Conservation (phyloP, 2,329 filamentous ascomycete genomes). For the Penicillium brasilianum region DNA sequence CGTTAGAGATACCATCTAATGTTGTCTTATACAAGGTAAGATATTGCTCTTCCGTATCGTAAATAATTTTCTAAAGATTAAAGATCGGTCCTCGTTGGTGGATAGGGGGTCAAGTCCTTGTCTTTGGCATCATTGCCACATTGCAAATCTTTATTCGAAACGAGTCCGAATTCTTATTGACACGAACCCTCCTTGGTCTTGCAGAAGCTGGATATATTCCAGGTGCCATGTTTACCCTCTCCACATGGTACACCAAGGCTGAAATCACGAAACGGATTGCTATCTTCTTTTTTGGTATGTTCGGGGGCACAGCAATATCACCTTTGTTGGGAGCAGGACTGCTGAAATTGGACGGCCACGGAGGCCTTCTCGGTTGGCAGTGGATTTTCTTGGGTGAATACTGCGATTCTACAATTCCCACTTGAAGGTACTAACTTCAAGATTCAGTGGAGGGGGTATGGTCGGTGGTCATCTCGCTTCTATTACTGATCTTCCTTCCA, state of each 20-base stretch:
- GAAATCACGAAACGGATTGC: slow-evolving; percentile 56
- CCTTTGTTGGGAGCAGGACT: slow-evolving; percentile 57
- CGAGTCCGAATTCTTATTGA: slow-evolving; percentile 52
- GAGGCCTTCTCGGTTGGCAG: slow-evolving; percentile 55
- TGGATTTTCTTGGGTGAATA: slow-evolving; percentile 56
- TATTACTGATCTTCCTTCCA: neutral
- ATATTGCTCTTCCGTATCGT: too few relatives aligned
- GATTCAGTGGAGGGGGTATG: neutral
- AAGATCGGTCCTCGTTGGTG: slow-evolving; percentile 55
- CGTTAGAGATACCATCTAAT: slow-evolving; percentile 60
- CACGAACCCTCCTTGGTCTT: slow-evolving; percentile 53
- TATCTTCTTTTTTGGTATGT: slow-evolving; percentile 61
- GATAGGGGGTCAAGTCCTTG: slow-evolving; percentile 56
- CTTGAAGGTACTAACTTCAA: neutral
- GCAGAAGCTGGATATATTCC: slow-evolving; percentile 60
- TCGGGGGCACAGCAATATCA: slow-evolving; percentile 56
- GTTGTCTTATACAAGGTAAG: slow-evolving; percentile 40
- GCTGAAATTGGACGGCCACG: slow-evolving; percentile 50
- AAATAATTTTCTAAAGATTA: neutral
- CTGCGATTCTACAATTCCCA: neutral
- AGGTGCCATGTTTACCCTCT: slow-evolving; percentile 57
- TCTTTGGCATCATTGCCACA: slow-evolving; percentile 55
- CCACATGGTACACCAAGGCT: slow-evolving; percentile 56
- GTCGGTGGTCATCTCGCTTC: neutral
- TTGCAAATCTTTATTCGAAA: slow-evolving; percentile 53